Conservation (phyloP, 805 yeast species). For the Saccharomycopsis malanga region DNA sequence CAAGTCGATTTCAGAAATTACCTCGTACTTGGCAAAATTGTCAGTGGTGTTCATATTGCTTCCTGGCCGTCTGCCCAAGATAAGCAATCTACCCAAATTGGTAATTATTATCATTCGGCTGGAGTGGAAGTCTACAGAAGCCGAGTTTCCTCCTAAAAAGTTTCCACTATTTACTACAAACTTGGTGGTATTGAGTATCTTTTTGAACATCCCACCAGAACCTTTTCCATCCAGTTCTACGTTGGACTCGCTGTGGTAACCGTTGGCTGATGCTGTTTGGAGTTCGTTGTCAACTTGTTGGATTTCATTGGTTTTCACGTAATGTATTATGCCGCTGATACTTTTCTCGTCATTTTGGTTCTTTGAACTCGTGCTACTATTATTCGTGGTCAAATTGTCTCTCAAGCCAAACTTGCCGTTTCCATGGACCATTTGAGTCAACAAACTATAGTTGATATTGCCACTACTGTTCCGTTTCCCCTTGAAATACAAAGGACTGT, state of each 20-base stretch:
- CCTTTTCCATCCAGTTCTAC: conserved; percentile 23
- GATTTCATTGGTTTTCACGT: conserved; percentile 23
- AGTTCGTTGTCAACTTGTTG: conserved; percentile 22
- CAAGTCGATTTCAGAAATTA: conserved; percentile 41
- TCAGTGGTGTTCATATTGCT: background rate
- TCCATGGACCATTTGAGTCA: conserved; percentile 25
- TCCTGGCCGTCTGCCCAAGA: conserved; percentile 31
- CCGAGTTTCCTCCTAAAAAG: background rate
- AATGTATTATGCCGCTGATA: conserved; percentile 7
- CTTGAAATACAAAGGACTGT: conserved; percentile 41
- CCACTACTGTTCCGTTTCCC: conserved; percentile 24
- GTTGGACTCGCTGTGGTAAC: background rate
- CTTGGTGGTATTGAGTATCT: conserved; percentile 25
- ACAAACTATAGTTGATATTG: conserved; percentile 16
- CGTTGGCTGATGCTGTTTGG: conserved; percentile 6
- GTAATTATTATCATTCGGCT: conserved; percentile 45
- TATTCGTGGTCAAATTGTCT: conserved; percentile 1
- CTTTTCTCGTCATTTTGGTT: conserved; percentile 4
- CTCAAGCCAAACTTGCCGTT: conserved; percentile 23
- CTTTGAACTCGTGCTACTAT: conserved; percentile 10
- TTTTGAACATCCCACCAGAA: conserved; percentile 25
- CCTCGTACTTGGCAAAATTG: conserved; percentile 30
- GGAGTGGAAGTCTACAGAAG: conserved; percentile 23
- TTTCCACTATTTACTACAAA: background rate
- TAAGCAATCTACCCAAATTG: conserved; percentile 44